Conservation (phyloP, 257 asterid species). For the Echium plantagineum region DNA sequence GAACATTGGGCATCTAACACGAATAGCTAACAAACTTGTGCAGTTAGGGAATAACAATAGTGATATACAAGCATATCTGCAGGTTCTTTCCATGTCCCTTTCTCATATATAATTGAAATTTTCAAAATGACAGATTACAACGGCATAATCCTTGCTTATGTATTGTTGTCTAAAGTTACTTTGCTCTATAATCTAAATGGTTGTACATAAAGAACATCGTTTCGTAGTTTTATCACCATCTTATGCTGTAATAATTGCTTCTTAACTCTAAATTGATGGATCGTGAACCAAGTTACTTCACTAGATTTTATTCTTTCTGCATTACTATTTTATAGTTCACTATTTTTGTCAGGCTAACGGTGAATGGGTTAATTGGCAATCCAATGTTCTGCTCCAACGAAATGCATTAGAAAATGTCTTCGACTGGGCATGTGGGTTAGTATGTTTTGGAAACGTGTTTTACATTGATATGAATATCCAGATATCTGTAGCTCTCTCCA, state of each 20-base stretch:
- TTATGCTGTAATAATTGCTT: not conserved
- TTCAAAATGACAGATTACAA: not conserved
- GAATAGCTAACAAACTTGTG: slow-evolving; percentile 71
- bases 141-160: no score
- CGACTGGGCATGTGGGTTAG: slow-evolving; percentile 92
- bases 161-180: not conserved
- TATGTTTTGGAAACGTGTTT: not conserved
- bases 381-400: slow-evolving; percentile 57
- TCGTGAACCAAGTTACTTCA: not conserved
- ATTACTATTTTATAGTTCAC: slow-evolving; percentile 2
- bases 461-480: not conserved
- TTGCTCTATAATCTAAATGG: not conserved
- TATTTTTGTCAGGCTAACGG: slow-evolving; percentile 50
- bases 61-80: slow-evolving; percentile 44
- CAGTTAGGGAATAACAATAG: slow-evolving; percentile 47
- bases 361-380: slow-evolving; percentile 76
- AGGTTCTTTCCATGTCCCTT: slow-evolving; percentile 34
- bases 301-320: not conserved
- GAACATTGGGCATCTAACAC: slow-evolving; percentile 78
- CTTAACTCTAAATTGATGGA: not conserved
- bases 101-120: not conserved
- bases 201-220: no score
- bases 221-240: no score
- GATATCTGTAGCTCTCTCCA: not conserved
- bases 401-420: slow-evolving; percentile 62